A percentile compares a stretch with the other conserved stretches of the same genome.
phyloP scores from a whole-genome alignment of 2,329 filamentous ascomycete genomes.

The Microdochium bolleyi region DNA sequence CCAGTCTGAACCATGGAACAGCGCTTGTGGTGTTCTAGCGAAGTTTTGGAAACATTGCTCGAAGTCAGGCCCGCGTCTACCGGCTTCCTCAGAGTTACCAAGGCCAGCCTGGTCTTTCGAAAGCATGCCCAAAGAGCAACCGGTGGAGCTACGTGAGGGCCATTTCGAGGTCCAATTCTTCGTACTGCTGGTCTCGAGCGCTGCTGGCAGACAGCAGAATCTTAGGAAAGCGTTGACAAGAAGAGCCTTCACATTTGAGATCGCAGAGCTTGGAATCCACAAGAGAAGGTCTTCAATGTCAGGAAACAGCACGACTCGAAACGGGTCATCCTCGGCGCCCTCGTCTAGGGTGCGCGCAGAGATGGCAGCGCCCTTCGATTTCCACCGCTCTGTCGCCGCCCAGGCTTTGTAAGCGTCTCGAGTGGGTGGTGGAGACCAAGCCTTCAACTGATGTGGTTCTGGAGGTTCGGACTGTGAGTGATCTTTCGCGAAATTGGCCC shows the following conservation, averaged over 20 bases:
- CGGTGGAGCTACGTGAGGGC: neutral
- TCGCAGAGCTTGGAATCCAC: slow-evolving; percentile 30
- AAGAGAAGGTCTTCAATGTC: slow-evolving; percentile 63
- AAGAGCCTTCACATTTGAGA: slow-evolving; percentile 27
- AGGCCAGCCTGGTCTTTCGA: neutral
- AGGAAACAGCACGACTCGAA: slow-evolving; percentile 69
- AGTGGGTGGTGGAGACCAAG: slow-evolving; percentile 15
- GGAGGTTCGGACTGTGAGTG: slow-evolving; percentile 29
- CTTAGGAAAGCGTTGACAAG: slow-evolving; percentile 64
- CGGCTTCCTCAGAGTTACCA: slow-evolving; percentile 5
- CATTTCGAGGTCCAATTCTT: neutral
- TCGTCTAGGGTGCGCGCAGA: slow-evolving; percentile 73
- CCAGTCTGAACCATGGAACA: slow-evolving; percentile 38
- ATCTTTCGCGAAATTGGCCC: slow-evolving; percentile 44
- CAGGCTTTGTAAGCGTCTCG: slow-evolving; percentile 42
- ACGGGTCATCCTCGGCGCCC: slow-evolving; percentile 70
- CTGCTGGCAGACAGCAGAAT: slow-evolving; percentile 58
- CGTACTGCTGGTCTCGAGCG: slow-evolving; percentile 8
- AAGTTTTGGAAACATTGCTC: slow-evolving; percentile 14
- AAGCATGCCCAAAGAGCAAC: neutral
- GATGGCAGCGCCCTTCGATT: slow-evolving; percentile 37
- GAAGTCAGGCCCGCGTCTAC: slow-evolving; percentile 12
- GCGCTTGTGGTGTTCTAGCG: slow-evolving; percentile 28
- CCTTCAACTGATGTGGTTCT: slow-evolving; percentile 22
- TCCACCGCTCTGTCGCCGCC: slow-evolving; percentile 45